These are phyloP conservation scores for Xylaria hypoxylon DNA, from an alignment of 2,329 filamentous ascomycete genomes.

Conservation along the genomic window DNA sequence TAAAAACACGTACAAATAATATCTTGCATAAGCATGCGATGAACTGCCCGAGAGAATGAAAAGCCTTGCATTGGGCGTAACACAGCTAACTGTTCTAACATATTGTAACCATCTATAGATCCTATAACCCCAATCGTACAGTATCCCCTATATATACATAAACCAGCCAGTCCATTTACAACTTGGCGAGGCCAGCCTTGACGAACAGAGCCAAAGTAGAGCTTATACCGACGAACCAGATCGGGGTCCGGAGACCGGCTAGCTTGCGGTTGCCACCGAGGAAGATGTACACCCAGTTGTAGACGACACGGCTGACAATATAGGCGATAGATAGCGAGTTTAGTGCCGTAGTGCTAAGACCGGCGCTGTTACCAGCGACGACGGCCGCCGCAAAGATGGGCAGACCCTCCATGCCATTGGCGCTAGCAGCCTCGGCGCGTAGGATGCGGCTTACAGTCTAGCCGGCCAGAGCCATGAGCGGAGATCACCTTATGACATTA, in stretches of 20 bases:
- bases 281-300: conserved; percentile 49
- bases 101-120: background rate
- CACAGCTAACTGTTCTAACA: background rate
- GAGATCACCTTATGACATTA: background rate
- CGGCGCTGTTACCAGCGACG: conserved; percentile 46
- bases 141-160: conserved; percentile 2
- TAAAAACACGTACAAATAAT: background rate
- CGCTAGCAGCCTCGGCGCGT: conserved; percentile 46
- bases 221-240: conserved; percentile 43
- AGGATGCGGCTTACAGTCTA: conserved; percentile 43
- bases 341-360: conserved; percentile 38
- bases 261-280: conserved; percentile 44
- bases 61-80: conserved; percentile 11
- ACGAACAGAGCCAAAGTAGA: conserved; percentile 44
- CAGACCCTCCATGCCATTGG: conserved; percentile 50
- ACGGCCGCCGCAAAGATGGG: conserved; percentile 49
- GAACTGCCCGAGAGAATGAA: background rate
- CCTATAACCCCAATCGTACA: conserved; percentile 10
- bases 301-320: conserved; percentile 44
- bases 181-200: conserved; percentile 42
- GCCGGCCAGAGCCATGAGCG: conserved; percentile 1
- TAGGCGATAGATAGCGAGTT: conserved; percentile 45
- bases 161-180: conserved; percentile 12
- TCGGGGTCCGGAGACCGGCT: conserved; percentile 38
- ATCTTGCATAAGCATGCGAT: background rate